phyloP scores from a whole-genome alignment of 805 yeast species.

The Saturnispora besseyi region DNA sequence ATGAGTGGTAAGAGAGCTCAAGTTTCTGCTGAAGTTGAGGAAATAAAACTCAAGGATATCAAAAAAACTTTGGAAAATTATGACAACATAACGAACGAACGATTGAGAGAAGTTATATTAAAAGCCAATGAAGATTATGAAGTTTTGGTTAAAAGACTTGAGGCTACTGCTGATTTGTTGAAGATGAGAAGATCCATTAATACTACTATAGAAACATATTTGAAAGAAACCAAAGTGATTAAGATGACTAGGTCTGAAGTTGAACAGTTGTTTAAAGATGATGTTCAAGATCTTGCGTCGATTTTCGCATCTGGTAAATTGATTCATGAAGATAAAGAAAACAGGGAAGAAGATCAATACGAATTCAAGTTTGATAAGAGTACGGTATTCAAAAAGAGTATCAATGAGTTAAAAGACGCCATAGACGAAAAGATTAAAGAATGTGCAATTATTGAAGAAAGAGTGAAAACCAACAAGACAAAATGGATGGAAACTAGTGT shows the following conservation, averaged over 20 bases:
- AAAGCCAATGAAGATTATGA: constrained; percentile 17
- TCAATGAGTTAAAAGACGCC: constrained; percentile 15
- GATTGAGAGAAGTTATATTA: constrained; percentile 17
- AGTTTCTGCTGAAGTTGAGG: constrained; percentile 6
- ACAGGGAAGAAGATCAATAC: constrained; percentile 14
- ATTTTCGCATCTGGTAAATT: constrained; percentile 20
- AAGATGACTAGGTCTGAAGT: constrained; percentile 19
- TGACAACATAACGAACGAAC: constrained; percentile 16
- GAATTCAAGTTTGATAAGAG: constrained; percentile 18
- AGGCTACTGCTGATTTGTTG: constrained; percentile 18
- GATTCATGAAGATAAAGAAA: constrained; percentile 12
- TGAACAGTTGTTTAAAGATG: constrained; percentile 21
- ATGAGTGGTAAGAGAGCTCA: neutral
- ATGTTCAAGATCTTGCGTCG: constrained; percentile 15
- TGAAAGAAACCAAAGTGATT: constrained; percentile 17
- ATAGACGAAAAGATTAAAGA: constrained; percentile 20
- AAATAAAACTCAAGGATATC: constrained; percentile 14
- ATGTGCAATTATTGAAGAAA: constrained; percentile 19
- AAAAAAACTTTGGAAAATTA: constrained; percentile 15
- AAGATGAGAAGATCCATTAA: constrained; percentile 20
- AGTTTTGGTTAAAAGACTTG: constrained; percentile 15
- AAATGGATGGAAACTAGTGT: constrained; percentile 21
- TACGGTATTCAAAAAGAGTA: constrained; percentile 16
- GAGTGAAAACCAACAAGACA: constrained; percentile 15
- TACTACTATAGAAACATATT: constrained; percentile 18